Evolutionary conservation across 1,284 basidiomycete genomes (phyloP).

Genomic region (Ganoderma sinense): DNA sequence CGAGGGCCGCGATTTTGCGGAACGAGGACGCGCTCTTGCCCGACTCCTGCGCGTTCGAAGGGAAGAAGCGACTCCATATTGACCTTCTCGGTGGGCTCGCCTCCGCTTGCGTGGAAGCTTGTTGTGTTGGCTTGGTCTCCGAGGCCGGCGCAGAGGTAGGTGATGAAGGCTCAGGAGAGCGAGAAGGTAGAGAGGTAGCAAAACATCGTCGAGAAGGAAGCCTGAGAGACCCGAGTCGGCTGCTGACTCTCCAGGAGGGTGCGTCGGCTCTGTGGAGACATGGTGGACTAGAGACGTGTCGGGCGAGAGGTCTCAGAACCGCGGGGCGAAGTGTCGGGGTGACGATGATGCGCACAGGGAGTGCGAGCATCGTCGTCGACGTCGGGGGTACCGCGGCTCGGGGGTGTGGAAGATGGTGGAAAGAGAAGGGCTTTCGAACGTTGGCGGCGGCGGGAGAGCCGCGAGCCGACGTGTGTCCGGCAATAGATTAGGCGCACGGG

Average conservation of each 20-base stretch:
- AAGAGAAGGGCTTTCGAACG: background rate
- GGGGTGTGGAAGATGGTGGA: background rate
- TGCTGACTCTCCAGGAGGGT: too few species aligned
- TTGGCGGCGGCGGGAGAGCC: background rate
- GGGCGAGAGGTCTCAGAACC: slow-evolving; percentile 15
- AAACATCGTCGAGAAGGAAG: slow-evolving; percentile 12
- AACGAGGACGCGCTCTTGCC: slow-evolving; percentile 64
- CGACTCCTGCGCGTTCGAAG: slow-evolving; percentile 42
- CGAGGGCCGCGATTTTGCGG: slow-evolving; percentile 78
- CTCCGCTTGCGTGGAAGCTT: slow-evolving; percentile 28
- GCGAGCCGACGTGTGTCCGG: background rate
- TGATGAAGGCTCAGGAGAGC: slow-evolving; percentile 1
- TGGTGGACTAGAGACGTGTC: slow-evolving; percentile 29
- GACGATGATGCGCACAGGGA: slow-evolving; percentile 23
- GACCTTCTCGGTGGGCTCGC: slow-evolving; percentile 36
- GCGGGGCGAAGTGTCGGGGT: slow-evolving; percentile 3
- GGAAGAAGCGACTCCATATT: slow-evolving; percentile 48
- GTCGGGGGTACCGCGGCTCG: background rate
- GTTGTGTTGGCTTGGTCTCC: slow-evolving; percentile 7
- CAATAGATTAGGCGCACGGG: background rate
- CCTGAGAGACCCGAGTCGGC: background rate
- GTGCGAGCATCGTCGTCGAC: slow-evolving; percentile 27
- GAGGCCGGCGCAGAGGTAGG: background rate
- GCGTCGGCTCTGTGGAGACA: too few species aligned
- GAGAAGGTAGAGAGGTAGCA: slow-evolving; percentile 8